These are phyloP conservation scores for Phycomyces nitens DNA, from an alignment of 192 early-diverging fungal species.

Conservation along the genomic window DNA sequence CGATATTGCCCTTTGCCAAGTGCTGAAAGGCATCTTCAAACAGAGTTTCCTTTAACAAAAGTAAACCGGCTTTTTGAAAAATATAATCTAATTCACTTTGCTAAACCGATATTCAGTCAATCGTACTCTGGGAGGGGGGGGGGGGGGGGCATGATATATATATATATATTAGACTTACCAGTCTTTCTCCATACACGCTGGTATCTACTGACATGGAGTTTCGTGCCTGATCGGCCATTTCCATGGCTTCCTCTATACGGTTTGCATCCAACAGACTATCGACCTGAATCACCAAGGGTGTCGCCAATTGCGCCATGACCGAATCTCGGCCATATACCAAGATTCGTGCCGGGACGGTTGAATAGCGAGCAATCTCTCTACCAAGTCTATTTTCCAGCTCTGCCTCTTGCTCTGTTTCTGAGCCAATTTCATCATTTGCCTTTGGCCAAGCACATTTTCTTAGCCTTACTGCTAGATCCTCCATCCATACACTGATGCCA, in stretches of 20 bases:
- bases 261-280: slow-evolving; percentile 54
- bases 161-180: slow-evolving; percentile 36
- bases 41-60: slow-evolving; percentile 56
- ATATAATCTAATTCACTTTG: slow-evolving; percentile 53
- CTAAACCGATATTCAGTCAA: slow-evolving; percentile 15
- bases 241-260: slow-evolving; percentile 59
- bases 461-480: slow-evolving; percentile 33
- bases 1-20: slow-evolving; percentile 60
- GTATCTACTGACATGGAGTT: slow-evolving; percentile 43
- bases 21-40: slow-evolving; percentile 66
- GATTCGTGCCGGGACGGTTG: slow-evolving; percentile 44
- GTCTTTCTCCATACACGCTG: slow-evolving; percentile 39
- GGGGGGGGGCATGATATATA: too few species aligned
- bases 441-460: slow-evolving; percentile 10
- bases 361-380: slow-evolving; percentile 28
- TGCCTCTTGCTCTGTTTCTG: slow-evolving; percentile 4
- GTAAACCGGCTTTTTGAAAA: slow-evolving; percentile 61
- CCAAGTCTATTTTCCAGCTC: slow-evolving; percentile 4
- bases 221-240: slow-evolving; percentile 49
- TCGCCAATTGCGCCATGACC: slow-evolving; percentile 58
- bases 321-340: slow-evolving; percentile 55
- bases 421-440: not conserved
- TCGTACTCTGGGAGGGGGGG: too few species aligned
- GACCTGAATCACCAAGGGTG: slow-evolving; percentile 55
- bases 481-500: slow-evolving; percentile 48